Evolutionary conservation across 176 grass and related monocot species (phyloP), one percentile per base, ranked within the genome.

Genomic region (Coix lacrymajobi): DNA sequence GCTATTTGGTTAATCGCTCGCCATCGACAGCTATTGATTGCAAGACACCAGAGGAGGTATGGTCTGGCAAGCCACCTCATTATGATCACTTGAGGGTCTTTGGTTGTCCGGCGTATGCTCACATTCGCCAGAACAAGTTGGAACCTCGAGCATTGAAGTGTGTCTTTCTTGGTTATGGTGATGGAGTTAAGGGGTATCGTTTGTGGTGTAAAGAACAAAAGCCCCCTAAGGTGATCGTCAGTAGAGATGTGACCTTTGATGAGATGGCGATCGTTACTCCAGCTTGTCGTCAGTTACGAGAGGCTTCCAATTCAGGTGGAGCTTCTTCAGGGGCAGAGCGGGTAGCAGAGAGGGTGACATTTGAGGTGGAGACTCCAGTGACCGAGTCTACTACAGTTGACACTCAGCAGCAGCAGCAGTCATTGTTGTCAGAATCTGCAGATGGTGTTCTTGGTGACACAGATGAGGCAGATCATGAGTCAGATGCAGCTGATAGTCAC

Each of bases 11-110:
- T 25, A 58, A 84, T 17, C 4, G 10, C 9, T 83, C n/a, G 16
- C 64, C 22, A 8, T 77, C 36, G 3, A 41, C 19, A 39, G 3
- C 39, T 8, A 81, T 89, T 60, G 29, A 69, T 1, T 85, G 34
- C 1, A 85, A 83, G 26, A 84, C 56, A 72, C 32, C 0, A 11
- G 1, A 79, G 32, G 66, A 88, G 66, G n/a, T 79, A 19, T 88
- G 41, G 56, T 79, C 31, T 17, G 25, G n/a, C 17, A 69, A 68
- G 3, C 25, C 7, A 38, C 17, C 56, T 31, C 4, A 73, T 40
- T 84, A 84, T 67, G 48, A 74, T 19, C 16, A 43, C 10, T 63
- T 80, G 29, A 34, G n/a, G 29, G 30, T 84, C 32, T 69, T 80
- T 79, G 14, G 54, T 41, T 89, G 41, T 62, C 69, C 56, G n/a